A percentile compares a stretch with the other conserved stretches of the same genome.
Evolutionary conservation across 164 flowering plant species (phyloP).

Genomic region (Magnolia officinalis): DNA sequence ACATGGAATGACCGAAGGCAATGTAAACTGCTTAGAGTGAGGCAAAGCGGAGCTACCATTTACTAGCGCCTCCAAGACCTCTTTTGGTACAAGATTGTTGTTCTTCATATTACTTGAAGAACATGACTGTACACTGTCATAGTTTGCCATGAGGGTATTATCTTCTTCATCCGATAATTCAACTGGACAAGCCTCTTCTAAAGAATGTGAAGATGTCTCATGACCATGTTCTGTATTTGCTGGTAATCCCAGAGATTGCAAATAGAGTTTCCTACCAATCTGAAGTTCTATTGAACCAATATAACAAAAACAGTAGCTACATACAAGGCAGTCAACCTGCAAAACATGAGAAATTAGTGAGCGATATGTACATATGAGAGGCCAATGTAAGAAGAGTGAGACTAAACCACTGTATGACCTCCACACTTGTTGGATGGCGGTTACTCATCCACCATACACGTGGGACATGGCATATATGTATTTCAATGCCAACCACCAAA

Average conservation of each 20-base stretch:
- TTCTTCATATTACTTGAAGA: conserved; percentile 34
- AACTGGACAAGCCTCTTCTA: conserved; percentile 15
- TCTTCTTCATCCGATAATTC: conserved; percentile 37
- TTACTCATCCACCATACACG: background rate
- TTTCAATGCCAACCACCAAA: too few relatives aligned
- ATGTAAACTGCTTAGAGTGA: conserved; percentile 51
- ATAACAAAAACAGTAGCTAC: conserved; percentile 79
- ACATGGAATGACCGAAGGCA: conserved; percentile 69
- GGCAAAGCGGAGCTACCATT: conserved; percentile 64
- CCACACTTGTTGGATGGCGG: background rate
- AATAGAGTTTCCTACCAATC: conserved; percentile 78
- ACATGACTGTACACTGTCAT: conserved; percentile 27
- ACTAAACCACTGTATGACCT: background rate
- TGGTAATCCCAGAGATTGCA: conserved; percentile 50
- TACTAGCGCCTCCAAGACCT: conserved; percentile 51
- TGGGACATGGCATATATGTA: background rate
- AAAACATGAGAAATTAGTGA: background rate
- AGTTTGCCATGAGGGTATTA: conserved; percentile 15
- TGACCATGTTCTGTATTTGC: conserved; percentile 17
- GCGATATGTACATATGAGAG: background rate
- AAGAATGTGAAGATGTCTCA: conserved; percentile 14
- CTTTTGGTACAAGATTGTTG: conserved; percentile 40
- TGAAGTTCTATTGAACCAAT: conserved; percentile 94
- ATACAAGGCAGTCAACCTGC: conserved; percentile 87
- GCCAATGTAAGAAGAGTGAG: background rate